A percentile compares a stretch with the other conserved stretches of the same genome.
Evolutionary conservation across 23 red algal genomes (phyloP).

Genomic region (Cyanidiococcus yangmingshanensis): DNA sequence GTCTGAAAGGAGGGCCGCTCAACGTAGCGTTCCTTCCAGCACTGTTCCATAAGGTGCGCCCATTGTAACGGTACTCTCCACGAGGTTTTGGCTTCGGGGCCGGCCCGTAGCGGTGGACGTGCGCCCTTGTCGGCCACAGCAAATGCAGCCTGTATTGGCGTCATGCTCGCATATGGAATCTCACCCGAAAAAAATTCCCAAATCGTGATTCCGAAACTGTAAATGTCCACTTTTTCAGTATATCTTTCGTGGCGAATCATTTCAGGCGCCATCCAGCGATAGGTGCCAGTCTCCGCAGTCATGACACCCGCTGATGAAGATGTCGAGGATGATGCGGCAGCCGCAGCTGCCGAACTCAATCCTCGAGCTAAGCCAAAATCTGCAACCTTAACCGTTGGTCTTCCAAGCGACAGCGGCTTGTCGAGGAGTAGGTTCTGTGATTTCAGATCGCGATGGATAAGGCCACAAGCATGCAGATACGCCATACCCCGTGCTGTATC

Average conservation of each 20-base stretch:
- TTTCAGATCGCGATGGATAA: slow-evolving; percentile 93
- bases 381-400: slow-evolving; percentile 66
- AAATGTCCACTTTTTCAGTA: slow-evolving; percentile 91
- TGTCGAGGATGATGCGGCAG: background rate
- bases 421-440: slow-evolving; percentile 75
- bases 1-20: slow-evolving; percentile 14
- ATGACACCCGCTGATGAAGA: slow-evolving; percentile 47
- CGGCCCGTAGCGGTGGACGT: slow-evolving; percentile 34
- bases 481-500: slow-evolving; percentile 69
- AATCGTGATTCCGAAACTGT: slow-evolving; percentile 68
- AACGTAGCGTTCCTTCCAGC: slow-evolving; percentile 5
- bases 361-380: slow-evolving; percentile 79
- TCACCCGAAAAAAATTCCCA: slow-evolving; percentile 97
- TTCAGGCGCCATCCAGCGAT: slow-evolving; percentile 91
- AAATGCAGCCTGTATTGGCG: slow-evolving; percentile 92
- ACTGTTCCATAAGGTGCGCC: slow-evolving; percentile 26
- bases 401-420: slow-evolving; percentile 48
- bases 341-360: slow-evolving; percentile 11
- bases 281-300: slow-evolving; percentile 94
- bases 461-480: slow-evolving; percentile 60
- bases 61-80: slow-evolving; percentile 19
- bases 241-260: slow-evolving; percentile 97
- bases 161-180: slow-evolving; percentile 72
- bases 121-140: slow-evolving; percentile 90
- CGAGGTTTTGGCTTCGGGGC: background rate